phyloP scores from a whole-genome alignment of 2,329 filamentous ascomycete species.

The Phyllosticta citrichinensis region DNA sequence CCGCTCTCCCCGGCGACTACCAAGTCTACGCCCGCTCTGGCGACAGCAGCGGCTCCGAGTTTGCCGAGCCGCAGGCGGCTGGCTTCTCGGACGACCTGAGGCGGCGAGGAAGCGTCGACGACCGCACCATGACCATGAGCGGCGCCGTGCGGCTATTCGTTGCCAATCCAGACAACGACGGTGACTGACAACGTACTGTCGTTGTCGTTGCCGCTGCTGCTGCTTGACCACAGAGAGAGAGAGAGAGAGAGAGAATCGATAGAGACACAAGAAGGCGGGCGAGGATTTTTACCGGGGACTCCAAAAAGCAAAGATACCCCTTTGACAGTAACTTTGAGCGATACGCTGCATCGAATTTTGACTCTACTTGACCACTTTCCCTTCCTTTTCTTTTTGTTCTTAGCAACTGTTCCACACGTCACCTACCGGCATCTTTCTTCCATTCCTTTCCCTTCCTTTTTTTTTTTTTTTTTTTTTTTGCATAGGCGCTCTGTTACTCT shows the following conservation, averaged over 20 bases:
- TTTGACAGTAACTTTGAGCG: neutral
- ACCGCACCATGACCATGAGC: conserved; percentile 64
- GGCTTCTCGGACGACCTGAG: conserved; percentile 55
- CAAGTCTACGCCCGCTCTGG: conserved; percentile 19
- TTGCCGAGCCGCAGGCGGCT: conserved; percentile 39
- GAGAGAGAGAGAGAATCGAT: neutral
- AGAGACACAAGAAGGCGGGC: neutral
- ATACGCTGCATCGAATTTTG: conserved; percentile 4
- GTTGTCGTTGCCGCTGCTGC: neutral
- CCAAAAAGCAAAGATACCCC: conserved; percentile 2
- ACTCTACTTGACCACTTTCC: neutral
- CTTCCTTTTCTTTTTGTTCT: neutral
- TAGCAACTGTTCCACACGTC: conserved; percentile 1
- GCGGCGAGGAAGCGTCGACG: conserved; percentile 73
- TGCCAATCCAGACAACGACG: conserved; percentile 64
- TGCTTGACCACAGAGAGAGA: neutral
- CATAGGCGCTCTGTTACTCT: conserved; percentile 4
- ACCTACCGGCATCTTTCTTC: conserved; percentile 4
- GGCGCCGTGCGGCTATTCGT: conserved; percentile 65
- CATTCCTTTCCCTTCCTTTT: too few relatives aligned
- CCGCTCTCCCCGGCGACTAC: conserved; percentile 32
- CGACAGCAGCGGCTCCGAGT: conserved; percentile 36
- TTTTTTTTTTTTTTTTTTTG: neutral
- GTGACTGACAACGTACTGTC: conserved; percentile 25
- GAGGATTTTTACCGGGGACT: neutral